Percentiles rank a stretch among this genome's conserved stretches.
Conservation (phyloP, 805 yeast species). For the Candida krabiensis region DNA sequence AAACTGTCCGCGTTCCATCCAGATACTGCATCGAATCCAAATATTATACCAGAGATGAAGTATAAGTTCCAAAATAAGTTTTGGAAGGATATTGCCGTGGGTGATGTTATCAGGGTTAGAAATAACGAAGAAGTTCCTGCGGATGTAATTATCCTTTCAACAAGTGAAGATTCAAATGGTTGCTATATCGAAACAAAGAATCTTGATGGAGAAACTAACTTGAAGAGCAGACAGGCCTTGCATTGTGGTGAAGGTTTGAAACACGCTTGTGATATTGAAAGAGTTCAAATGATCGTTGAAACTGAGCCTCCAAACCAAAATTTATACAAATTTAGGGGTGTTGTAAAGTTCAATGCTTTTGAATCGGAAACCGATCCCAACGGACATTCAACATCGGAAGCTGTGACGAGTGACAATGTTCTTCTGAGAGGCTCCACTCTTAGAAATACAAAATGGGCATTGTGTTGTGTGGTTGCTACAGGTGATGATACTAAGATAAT, state of each 20-base stretch:
- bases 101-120: slow-evolving; percentile 69
- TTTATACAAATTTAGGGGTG: slow-evolving; percentile 67
- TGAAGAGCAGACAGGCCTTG: slow-evolving; percentile 58
- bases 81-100: slow-evolving; percentile 74
- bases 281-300: slow-evolving; percentile 59
- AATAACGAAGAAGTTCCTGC: slow-evolving; percentile 82
- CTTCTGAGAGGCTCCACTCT: slow-evolving; percentile 71
- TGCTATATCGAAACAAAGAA: slow-evolving; percentile 71
- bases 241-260: slow-evolving; percentile 52
- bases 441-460: slow-evolving; percentile 74
- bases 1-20: slow-evolving; percentile 25
- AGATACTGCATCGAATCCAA: slow-evolving; percentile 34
- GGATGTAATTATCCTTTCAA: slow-evolving; percentile 61
- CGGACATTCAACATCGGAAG: slow-evolving; percentile 45
- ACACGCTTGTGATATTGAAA: slow-evolving; percentile 59
- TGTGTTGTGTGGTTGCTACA: slow-evolving; percentile 74
- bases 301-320: slow-evolving; percentile 72
- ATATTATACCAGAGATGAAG: slow-evolving; percentile 28
- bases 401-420: slow-evolving; percentile 61
- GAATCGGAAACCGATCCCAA: slow-evolving; percentile 30
- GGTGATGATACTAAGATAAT: slow-evolving; percentile 76
- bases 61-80: slow-evolving; percentile 31
- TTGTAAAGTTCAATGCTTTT: slow-evolving; percentile 49
- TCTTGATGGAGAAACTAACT: slow-evolving; percentile 74
- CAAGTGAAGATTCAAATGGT: slow-evolving; percentile 67